These are phyloP conservation scores for Withania somnifera DNA, from an alignment of 305 asterid genomes.

Conservation along the genomic window DNA sequence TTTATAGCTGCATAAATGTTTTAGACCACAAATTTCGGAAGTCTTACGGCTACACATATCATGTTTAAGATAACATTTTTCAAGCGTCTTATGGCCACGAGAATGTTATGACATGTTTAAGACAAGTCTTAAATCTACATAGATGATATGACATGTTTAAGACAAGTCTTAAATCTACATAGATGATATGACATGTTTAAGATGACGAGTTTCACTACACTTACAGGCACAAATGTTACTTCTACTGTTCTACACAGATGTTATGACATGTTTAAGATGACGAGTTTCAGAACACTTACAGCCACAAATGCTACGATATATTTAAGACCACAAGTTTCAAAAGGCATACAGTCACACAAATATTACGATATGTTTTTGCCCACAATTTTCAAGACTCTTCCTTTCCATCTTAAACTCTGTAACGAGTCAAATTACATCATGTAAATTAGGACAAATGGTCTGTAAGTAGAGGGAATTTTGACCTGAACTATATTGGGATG, in stretches of 20 bases:
- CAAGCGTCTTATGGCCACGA: too few relatives aligned
- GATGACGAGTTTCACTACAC: not conserved
- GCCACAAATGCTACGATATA: not conserved
- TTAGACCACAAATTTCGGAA: not conserved
- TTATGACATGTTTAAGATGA: not conserved
- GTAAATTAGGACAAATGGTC: not conserved
- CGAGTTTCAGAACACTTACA: not conserved
- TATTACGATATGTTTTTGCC: not conserved
- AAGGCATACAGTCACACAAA: not conserved
- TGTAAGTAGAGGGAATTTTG: not conserved
- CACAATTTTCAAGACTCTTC: not conserved
- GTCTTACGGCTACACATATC: too few relatives aligned
- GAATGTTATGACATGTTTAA: not conserved
- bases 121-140: not conserved
- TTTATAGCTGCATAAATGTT: not conserved
- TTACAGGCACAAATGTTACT: too few relatives aligned
- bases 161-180: not conserved
- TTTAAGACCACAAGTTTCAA: not conserved
- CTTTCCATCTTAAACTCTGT: not conserved
- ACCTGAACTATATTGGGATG: conserved; percentile 94
- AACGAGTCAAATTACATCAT: not conserved
- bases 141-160: not conserved
- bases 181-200: not conserved
- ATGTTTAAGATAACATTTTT: too few relatives aligned
- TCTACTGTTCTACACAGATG: not conserved